These are phyloP conservation scores for Trichoderma sp. DNA, from an alignment of 2,329 filamentous ascomycete genomes.

Conservation along the genomic window DNA sequence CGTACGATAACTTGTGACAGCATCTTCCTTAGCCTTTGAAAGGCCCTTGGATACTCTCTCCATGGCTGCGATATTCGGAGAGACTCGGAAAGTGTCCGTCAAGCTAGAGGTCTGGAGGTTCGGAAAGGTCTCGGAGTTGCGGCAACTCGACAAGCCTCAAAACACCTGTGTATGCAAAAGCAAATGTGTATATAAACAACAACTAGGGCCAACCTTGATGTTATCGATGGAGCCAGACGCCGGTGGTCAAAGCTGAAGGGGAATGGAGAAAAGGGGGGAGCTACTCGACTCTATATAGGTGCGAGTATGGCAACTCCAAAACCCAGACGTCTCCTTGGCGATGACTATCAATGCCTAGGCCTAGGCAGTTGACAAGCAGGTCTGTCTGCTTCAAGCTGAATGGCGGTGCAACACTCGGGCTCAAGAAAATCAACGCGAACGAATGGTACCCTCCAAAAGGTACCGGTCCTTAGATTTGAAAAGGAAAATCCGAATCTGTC, in stretches of 20 bases:
- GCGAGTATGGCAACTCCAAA: slow-evolving; percentile 1
- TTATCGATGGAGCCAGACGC: background rate
- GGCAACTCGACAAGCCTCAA: slow-evolving; percentile 12
- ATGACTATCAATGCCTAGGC: background rate
- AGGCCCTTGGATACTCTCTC: slow-evolving; percentile 19
- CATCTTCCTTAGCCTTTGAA: slow-evolving; percentile 22
- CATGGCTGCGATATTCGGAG: slow-evolving; percentile 19
- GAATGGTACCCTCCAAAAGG: slow-evolving; percentile 9
- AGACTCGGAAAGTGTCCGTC: slow-evolving; percentile 1
- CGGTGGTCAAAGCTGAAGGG: background rate
- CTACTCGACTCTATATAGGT: slow-evolving; percentile 13
- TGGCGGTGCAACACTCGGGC: slow-evolving; percentile 3
- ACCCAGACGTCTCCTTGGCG: background rate
- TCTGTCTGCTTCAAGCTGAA: slow-evolving; percentile 4
- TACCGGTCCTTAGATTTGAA: slow-evolving; percentile 4
- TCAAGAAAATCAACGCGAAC: slow-evolving; percentile 12
- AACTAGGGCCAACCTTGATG: background rate
- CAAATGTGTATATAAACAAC: background rate
- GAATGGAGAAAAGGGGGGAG: background rate
- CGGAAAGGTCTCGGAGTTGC: slow-evolving; percentile 15
- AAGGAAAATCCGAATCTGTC: background rate
- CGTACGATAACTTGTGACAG: slow-evolving; percentile 25
- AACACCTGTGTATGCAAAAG: background rate
- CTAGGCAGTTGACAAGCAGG: background rate
- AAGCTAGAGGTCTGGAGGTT: slow-evolving; percentile 5